These are phyloP conservation scores for Paramecium sonneborni DNA, from an alignment of 73 alveolate genomes.

Conservation along the genomic window DNA sequence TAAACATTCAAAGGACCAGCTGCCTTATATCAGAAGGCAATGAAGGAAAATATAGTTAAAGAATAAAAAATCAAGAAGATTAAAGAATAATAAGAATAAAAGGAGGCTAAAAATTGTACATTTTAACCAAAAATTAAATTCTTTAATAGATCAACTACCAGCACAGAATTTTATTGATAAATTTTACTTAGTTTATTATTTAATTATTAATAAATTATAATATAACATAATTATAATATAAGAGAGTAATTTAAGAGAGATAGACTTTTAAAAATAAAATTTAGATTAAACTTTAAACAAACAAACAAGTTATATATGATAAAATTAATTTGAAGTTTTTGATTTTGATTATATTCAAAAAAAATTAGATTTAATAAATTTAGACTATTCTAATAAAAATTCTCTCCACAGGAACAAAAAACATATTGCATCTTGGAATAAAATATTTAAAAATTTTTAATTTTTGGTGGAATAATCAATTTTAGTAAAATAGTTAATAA, in stretches of 20 bases:
- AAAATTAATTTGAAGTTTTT: too few relatives aligned
- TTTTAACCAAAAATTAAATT: conserved; percentile 37
- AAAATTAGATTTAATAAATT: too few relatives aligned
- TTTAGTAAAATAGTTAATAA: too few relatives aligned
- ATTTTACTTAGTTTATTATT: neutral
- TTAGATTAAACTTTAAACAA: neutral
- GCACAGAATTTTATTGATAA: neutral
- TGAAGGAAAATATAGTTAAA: neutral
- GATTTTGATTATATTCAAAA: too few relatives aligned
- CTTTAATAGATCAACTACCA: neutral
- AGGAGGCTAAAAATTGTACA: neutral
- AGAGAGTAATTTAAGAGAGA: too few relatives aligned
- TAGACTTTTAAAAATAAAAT: neutral
- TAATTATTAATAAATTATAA: neutral
- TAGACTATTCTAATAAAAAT: too few relatives aligned
- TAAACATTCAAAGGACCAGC: neutral
- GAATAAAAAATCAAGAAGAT: neutral
- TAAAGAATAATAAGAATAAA: neutral
- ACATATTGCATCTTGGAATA: too few relatives aligned
- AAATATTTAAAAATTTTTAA: too few relatives aligned
- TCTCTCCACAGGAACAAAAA: too few relatives aligned
- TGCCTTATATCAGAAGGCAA: neutral
- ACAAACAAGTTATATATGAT: too few relatives aligned
- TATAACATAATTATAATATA: neutral
- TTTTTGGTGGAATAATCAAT: too few relatives aligned